Evolutionary conservation across 2,329 filamentous ascomycete species (phyloP), one percentile per base, ranked within the genome.

Genomic region (Polytolypa hystricis): DNA sequence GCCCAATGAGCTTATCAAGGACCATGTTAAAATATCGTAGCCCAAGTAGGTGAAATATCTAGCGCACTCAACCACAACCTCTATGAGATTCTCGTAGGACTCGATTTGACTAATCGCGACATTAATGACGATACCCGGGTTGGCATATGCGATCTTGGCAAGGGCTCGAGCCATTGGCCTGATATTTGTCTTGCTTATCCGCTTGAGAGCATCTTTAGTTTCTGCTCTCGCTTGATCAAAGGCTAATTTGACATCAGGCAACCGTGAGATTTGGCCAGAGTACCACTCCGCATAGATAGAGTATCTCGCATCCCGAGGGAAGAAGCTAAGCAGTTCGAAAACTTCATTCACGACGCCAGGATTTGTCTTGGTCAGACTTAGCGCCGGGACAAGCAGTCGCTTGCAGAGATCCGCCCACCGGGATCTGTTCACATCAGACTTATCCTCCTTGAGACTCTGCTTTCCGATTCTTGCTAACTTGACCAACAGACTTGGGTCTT

Each of bases 231-330:
- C 81, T 44, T 77, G 73, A 23, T 81, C 75, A 55, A 94, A 94
- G 1, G 84, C 85, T 17, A 73, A 65, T 50, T 78, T 79, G 58
- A 96, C 81, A 31, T 85, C 78, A 3, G 85, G 81, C 17, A 81
- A 61, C 20, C 84, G 73, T 4, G 84, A 91, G 2, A 73, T 83
- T 46, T 78, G 73, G 3, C 86, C 85, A 45, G 77, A 78, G 49
- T 84, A 89, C 85, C 91, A 98, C 57, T 95, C 87, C 1, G 84
- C 77, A 54, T 98, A 98, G 52, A 98, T 83, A 33, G 76, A 78
- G 62, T 89, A 98, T 41, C 91, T 76, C 6, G 75, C 76, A 2
- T 77, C 71, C 9, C 80, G 77, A 0, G 89, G 77, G 53, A 84
- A 96, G 35, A 78, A 69, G 49, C 78, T 81, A 42, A 96, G 69